Evolutionary conservation across 768 basidiomycete species (phyloP).

Genomic region (Paxillus involutus): DNA sequence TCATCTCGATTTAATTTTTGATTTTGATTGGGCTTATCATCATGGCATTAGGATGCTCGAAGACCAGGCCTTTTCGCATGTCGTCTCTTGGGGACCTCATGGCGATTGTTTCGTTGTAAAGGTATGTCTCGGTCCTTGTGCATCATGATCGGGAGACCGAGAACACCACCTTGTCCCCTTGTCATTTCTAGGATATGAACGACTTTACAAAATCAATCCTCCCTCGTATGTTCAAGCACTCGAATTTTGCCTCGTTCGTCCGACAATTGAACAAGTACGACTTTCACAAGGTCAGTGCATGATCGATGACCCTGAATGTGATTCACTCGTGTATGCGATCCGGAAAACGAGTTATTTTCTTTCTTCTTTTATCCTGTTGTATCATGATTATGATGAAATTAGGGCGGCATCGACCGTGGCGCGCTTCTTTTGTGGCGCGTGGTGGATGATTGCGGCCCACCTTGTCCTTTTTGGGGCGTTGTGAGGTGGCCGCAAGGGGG

Average conservation of each 20-base stretch:
- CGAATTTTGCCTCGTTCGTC: slow-evolving; percentile 91
- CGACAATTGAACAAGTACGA: slow-evolving; percentile 96
- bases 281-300: slow-evolving; percentile 75
- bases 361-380: no score
- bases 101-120: slow-evolving; percentile 94
- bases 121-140: slow-evolving; percentile 23
- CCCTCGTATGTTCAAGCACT: slow-evolving; percentile 93
- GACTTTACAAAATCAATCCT: slow-evolving; percentile 91
- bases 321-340: neutral
- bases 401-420: slow-evolving; percentile 15
- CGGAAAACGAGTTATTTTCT: no score
- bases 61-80: slow-evolving; percentile 65
- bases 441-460: slow-evolving; percentile 9
- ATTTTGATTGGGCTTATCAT: slow-evolving; percentile 4
- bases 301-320: neutral
- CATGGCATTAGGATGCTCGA: slow-evolving; percentile 75
- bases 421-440: slow-evolving; percentile 11
- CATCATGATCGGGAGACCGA: neutral
- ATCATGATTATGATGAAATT: slow-evolving; percentile 7
- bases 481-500: slow-evolving; percentile 11
- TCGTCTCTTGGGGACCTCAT: slow-evolving; percentile 81
- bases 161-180: neutral
- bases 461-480: neutral
- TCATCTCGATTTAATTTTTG: neutral
- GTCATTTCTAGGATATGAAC: slow-evolving; percentile 73